Percentiles rank a stretch among this genome's conserved stretches.
These are phyloP conservation scores for Pythium pectinolyticum DNA, from an alignment of 352 stramenopile species.

Conservation along the genomic window DNA sequence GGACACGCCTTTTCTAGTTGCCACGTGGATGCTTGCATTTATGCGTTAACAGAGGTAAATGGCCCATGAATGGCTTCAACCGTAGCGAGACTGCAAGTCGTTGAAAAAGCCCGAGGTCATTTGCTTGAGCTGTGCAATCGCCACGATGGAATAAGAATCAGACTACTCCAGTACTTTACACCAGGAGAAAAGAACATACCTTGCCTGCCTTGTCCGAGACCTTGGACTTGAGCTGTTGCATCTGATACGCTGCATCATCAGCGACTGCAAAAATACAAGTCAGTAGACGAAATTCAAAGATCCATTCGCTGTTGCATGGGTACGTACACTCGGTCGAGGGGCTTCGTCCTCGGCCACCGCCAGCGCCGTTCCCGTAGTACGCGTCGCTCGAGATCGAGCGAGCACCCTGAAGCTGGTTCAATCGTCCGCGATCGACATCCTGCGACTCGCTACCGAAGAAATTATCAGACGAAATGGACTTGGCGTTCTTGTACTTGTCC, in stretches of 20 bases:
- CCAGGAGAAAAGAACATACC: conserved; percentile 28
- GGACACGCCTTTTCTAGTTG: conserved; percentile 24
- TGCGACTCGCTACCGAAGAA: conserved; percentile 79
- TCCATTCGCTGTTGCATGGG: not conserved
- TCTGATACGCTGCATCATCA: conserved; percentile 78
- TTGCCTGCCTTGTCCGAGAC: conserved; percentile 78
- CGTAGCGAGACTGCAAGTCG: conserved; percentile 83
- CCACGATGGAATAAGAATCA: not conserved
- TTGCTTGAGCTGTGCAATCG: conserved; percentile 71
- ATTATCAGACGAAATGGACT: conserved; percentile 90
- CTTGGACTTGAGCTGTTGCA: conserved; percentile 86
- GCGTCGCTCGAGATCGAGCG: conserved; percentile 88
- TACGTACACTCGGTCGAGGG: conserved; percentile 66
- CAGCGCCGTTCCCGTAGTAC: conserved; percentile 80
- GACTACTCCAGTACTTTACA: not conserved
- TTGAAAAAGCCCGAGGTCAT: conserved; percentile 90
- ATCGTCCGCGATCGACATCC: conserved; percentile 55
- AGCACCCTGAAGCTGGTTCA: conserved; percentile 76
- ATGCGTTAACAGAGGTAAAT: conserved; percentile 21
- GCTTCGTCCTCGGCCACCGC: conserved; percentile 52
- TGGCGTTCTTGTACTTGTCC: conserved; percentile 92
- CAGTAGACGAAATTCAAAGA: not conserved
- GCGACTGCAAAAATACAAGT: conserved; percentile 33
- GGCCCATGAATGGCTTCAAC: conserved; percentile 23
- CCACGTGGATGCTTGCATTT: conserved; percentile 34